Evolutionary conservation across 257 asterid genomes (phyloP), one percentile per base, ranked within the genome.

Genomic region (Solanum pennellii): DNA sequence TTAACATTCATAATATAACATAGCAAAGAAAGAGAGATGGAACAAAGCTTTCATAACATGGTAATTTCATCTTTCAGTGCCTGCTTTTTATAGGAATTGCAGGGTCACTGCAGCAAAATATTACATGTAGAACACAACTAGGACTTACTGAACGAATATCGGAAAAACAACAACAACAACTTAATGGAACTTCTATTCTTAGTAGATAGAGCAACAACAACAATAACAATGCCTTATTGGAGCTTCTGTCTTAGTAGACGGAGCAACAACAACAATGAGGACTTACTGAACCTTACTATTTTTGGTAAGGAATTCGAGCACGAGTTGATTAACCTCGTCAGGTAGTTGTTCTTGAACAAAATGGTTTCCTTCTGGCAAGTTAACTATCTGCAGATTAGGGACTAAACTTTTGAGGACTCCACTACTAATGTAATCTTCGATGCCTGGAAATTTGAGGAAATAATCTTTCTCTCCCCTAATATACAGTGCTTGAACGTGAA

Each of bases 301-400:
- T 82, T 47, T 90, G 71, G 65, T 88, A 83, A 94, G 93, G 87
- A 95, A 94, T 77, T 90, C 66, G 6, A 93, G 90, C 12, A 94
- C 88, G 2, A 91, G 88, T 90, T 91, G 60, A 86, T 94, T 95
- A 37, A 95, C 94, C 90, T 89, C 86, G 33, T 90, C 89, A 6
- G 98, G 95, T 80, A 93, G 88, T 80, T 93, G 98, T 82, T 93
- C 98, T 88, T 93, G 98, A 91, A 92, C 88, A 87, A 94, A 94
- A 92, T 93, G 98, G 86, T 89, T 90, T 52, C 96, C 98, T 92
- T 92, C 96, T 1, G 92, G 88, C 60, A 94, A 27, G 71, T 86
- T 83, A 42, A 69, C 88, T 4, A 89, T 91, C 92, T 91, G 93
- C 66, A 87, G 85, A 12, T 92, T 88, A 3, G 93, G 94, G 5